phyloP scores from a whole-genome alignment of 2,329 filamentous ascomycete genomes.

The Grosmannia huntii region DNA sequence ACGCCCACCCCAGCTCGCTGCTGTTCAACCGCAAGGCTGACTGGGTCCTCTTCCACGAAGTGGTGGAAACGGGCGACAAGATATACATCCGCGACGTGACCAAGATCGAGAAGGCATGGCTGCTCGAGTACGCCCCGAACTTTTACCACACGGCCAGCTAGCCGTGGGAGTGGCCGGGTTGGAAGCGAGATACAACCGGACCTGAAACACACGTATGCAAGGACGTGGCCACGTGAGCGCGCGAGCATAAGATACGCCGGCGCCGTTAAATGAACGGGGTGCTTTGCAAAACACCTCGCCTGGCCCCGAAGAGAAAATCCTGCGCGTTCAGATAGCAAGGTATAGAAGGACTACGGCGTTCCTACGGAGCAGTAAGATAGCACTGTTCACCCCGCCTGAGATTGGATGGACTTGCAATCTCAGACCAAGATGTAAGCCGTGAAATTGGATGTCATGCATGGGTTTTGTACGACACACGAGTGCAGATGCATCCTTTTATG shows the following conservation, averaged over 20 bases:
- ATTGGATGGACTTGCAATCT: too few relatives aligned
- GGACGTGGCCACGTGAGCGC: neutral
- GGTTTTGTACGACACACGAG: neutral
- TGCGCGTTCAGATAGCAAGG: too few relatives aligned
- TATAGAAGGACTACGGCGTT: too few relatives aligned
- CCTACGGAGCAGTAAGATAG: too few relatives aligned
- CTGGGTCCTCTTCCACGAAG: slow-evolving; percentile 92
- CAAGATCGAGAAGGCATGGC: slow-evolving; percentile 89
- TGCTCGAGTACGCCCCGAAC: slow-evolving; percentile 74
- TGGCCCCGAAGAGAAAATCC: neutral
- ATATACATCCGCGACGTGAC: slow-evolving; percentile 82
- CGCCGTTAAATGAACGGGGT: neutral
- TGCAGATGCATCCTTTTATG: neutral
- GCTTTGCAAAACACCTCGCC: neutral
- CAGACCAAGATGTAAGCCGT: too few relatives aligned
- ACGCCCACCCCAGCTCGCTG: slow-evolving; percentile 83
- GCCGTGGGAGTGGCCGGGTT: too few relatives aligned
- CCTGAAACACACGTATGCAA: neutral
- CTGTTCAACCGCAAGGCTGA: slow-evolving; percentile 96
- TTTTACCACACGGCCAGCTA: slow-evolving; percentile 46
- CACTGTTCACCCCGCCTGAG: too few relatives aligned
- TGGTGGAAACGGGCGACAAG: slow-evolving; percentile 80
- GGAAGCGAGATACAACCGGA: neutral
- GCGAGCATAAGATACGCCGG: too few relatives aligned
- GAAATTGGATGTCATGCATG: too few relatives aligned